Conservation (phyloP, 129 eudicot species). For the Flaveria ramosissima region DNA sequence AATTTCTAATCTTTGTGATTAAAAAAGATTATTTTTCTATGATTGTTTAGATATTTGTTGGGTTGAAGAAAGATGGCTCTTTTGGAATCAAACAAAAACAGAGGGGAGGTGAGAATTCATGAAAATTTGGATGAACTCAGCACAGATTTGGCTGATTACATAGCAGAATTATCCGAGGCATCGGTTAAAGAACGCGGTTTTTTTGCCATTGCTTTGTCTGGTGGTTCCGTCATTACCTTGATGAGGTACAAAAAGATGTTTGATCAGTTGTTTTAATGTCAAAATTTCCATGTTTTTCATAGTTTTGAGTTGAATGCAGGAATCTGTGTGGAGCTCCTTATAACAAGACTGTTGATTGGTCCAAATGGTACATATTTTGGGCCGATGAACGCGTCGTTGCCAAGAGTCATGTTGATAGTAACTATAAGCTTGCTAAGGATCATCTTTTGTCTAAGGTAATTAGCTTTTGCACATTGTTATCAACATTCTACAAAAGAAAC, state of each 20-base stretch:
- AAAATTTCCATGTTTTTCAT: not conserved
- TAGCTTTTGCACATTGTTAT: not conserved
- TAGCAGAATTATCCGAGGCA: conserved; percentile 78
- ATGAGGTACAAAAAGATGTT: conserved; percentile 47
- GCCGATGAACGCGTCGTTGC: conserved; percentile 90
- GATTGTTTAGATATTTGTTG: conserved; percentile 17
- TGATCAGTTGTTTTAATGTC: not conserved
- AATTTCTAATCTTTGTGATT: conserved; percentile 7
- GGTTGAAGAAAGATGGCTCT: conserved; percentile 54
- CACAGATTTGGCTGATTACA: conserved; percentile 83
- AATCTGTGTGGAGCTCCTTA: conserved; percentile 88
- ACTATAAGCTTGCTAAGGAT: conserved; percentile 90
- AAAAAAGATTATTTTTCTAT: not conserved
- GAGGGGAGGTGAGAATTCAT: conserved; percentile 66
- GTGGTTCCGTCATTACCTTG: conserved; percentile 84
- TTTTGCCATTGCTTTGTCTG: conserved; percentile 86
- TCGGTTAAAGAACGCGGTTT: conserved; percentile 81
- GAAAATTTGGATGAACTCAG: conserved; percentile 77
- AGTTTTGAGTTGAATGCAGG: conserved; percentile 48
- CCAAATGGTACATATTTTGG: conserved; percentile 89
- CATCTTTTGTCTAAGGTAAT: conserved; percentile 77
- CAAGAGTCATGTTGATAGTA: conserved; percentile 81
- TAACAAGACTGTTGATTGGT: conserved; percentile 91
- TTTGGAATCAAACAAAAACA: conserved; percentile 41
- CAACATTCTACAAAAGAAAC: too few species aligned